phyloP scores from a whole-genome alignment of 1,284 basidiomycete species.

The Microbotryum violaceum region DNA sequence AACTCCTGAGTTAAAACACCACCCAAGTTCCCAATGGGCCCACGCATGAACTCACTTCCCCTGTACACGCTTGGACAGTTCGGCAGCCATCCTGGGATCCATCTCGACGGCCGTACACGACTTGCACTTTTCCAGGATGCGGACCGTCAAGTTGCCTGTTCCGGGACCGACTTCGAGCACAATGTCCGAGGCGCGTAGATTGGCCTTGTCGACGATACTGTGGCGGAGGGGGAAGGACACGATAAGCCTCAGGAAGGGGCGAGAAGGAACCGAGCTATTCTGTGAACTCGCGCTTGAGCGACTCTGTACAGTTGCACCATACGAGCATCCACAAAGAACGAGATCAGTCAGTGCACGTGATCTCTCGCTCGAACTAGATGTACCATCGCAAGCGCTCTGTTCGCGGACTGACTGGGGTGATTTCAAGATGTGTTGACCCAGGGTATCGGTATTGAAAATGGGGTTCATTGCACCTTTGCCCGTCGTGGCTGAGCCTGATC shows the following conservation, averaged over 20 bases:
- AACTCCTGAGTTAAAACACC: background rate
- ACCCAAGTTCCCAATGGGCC: no score
- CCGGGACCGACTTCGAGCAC: constrained; percentile 98
- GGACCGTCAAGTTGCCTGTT: constrained; percentile 92
- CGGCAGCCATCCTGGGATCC: constrained; percentile 98
- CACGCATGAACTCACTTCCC: constrained; percentile 70
- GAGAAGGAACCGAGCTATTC: no score
- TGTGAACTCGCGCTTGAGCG: constrained; percentile 22
- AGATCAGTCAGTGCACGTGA: no score
- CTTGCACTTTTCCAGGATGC: constrained; percentile 89
- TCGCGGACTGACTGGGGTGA: constrained; percentile 67
- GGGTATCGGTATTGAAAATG: constrained; percentile 50
- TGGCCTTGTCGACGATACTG: constrained; percentile 57
- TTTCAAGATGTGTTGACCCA: constrained; percentile 96
- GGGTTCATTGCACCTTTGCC: constrained; percentile 34
- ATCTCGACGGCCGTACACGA: constrained; percentile 91
- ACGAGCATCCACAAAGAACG: no score
- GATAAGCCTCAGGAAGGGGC: background rate
- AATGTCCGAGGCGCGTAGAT: constrained; percentile 85
- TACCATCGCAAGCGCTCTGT: no score
- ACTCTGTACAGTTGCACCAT: constrained; percentile 7
- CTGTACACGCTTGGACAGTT: constrained; percentile 93
- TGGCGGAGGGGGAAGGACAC: background rate
- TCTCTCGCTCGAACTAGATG: no score
- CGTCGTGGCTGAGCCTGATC: constrained; percentile 2